A percentile compares a stretch with the other conserved stretches of the same genome.
phyloP scores from a whole-genome alignment of 2,329 filamentous ascomycete genomes.

The Botryosphaeria dothidea region DNA sequence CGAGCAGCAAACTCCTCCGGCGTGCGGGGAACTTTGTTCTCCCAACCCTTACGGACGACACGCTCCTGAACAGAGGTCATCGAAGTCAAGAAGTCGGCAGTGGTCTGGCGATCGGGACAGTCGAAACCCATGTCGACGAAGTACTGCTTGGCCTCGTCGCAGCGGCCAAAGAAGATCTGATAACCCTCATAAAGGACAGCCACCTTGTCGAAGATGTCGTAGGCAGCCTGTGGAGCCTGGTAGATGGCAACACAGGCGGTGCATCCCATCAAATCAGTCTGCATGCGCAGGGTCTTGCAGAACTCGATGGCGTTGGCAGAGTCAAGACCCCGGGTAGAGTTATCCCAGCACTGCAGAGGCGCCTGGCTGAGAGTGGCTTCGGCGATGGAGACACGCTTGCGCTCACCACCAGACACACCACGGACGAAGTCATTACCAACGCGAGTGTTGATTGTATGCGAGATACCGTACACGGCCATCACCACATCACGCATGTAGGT shows the following conservation, averaged over 20 bases:
- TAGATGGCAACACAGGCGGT: conserved; percentile 69
- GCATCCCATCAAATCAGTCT: conserved; percentile 62
- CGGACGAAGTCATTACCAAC: conserved; percentile 74
- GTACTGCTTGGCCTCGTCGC: conserved; percentile 62
- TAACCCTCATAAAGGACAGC: conserved; percentile 64
- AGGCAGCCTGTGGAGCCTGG: conserved; percentile 66
- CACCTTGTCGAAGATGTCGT: conserved; percentile 69
- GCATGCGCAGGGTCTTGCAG: conserved; percentile 63
- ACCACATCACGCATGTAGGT: conserved; percentile 66
- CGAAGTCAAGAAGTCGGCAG: conserved; percentile 72
- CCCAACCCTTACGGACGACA: conserved; percentile 39
- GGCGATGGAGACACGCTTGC: conserved; percentile 75
- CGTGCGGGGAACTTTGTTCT: conserved; percentile 40
- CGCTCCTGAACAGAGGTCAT: conserved; percentile 55
- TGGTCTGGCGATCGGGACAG: conserved; percentile 66
- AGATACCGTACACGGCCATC: conserved; percentile 74
- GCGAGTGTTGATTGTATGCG: conserved; percentile 68
- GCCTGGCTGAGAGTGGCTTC: conserved; percentile 66
- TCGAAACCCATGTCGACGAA: conserved; percentile 69
- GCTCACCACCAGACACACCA: conserved; percentile 70
- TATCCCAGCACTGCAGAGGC: conserved; percentile 69
- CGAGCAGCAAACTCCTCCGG: conserved; percentile 42
- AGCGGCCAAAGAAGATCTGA: conserved; percentile 68
- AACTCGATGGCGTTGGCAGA: conserved; percentile 71
- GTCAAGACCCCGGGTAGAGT: conserved; percentile 68